phyloP scores from a whole-genome alignment of 345 rosid species.

The Rhodomyrtus tomentosa region DNA sequence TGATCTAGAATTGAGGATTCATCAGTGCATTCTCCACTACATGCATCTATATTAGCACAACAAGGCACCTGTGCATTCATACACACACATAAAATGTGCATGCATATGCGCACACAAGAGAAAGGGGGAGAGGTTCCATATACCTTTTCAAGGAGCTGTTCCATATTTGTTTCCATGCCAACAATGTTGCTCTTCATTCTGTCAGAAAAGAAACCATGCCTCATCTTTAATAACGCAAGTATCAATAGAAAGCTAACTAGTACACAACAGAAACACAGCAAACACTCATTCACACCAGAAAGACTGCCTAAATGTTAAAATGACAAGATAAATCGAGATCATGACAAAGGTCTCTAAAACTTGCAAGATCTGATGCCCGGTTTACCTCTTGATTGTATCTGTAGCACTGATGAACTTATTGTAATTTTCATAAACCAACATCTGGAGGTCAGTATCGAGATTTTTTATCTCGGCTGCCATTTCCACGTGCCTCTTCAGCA shows the following conservation, averaged over 20 bases:
- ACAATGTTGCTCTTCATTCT: conserved; percentile 98
- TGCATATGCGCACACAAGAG: background rate
- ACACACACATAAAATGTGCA: background rate
- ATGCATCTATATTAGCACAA: background rate
- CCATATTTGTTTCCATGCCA: conserved; percentile 98
- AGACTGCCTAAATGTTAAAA: background rate
- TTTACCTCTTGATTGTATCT: conserved; percentile 89
- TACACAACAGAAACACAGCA: background rate
- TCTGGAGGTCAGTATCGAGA: conserved; percentile 96
- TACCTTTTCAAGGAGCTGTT: conserved; percentile 88
- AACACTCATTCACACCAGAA: background rate
- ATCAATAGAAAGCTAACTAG: background rate
- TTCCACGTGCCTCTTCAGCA: conserved; percentile 81
- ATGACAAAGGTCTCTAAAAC: background rate
- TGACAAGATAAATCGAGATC: background rate
- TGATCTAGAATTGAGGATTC: background rate
- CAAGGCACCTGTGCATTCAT: background rate
- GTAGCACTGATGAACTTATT: conserved; percentile 98
- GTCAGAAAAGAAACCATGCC: conserved; percentile 8
- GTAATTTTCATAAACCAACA: conserved; percentile 93
- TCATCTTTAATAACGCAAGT: background rate
- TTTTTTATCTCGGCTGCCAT: conserved; percentile 99
- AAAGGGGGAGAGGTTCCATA: background rate
- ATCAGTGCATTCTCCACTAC: background rate
- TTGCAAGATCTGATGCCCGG: background rate